Conservation (phyloP, 176 grass and related monocot genomes). For the Carex myosuroides region DNA sequence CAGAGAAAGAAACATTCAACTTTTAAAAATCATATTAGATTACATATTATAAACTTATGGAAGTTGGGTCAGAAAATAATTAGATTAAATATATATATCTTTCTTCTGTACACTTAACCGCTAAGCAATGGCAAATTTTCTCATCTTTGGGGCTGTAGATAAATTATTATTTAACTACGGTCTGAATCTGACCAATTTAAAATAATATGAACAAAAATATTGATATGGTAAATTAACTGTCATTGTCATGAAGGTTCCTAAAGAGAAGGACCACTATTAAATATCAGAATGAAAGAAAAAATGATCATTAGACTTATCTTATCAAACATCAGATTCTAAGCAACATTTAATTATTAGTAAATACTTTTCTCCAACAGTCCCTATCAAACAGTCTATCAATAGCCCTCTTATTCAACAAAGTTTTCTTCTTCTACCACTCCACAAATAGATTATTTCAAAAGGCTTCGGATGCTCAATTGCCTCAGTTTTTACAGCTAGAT, state of each 20-base stretch:
- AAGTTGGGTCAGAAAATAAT: neutral
- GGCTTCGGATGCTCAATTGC: neutral
- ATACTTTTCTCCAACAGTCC: neutral
- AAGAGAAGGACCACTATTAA: neutral
- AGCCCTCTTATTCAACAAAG: neutral
- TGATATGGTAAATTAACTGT: slow-evolving; percentile 15
- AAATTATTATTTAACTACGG: neutral
- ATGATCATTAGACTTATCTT: neutral
- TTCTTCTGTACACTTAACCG: neutral
- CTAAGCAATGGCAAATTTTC: neutral
- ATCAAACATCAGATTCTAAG: neutral
- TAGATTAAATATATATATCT: neutral
- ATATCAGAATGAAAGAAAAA: neutral
- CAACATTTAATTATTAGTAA: neutral
- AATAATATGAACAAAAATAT: neutral
- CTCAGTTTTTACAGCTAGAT: neutral
- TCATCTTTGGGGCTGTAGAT: neutral
- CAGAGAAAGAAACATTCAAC: neutral
- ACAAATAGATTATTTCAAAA: neutral
- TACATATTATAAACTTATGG: neutral
- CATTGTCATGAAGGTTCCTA: slow-evolving; percentile 2
- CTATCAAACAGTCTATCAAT: neutral
- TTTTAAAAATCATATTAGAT: slow-evolving; percentile 1
- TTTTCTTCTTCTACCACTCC: neutral
- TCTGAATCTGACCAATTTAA: neutral